phyloP scores from a whole-genome alignment of 164 flowering plant species.

The Chimonanthus salicifolius region DNA sequence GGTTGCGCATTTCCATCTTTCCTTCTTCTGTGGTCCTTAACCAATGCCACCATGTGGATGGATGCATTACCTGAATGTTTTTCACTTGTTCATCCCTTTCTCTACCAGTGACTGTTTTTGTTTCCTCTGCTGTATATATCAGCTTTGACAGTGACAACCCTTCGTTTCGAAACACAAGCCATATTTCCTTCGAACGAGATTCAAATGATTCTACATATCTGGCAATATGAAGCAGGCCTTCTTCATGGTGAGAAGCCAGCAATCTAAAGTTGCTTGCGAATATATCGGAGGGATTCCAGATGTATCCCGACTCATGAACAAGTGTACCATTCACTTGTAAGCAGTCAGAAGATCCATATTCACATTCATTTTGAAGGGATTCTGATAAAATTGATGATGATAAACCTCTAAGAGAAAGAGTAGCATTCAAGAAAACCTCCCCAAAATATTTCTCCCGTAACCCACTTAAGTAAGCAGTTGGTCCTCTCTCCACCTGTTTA shows the following conservation, averaged over 20 bases:
- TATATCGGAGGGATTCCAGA: slow-evolving; percentile 22
- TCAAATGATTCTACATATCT: slow-evolving; percentile 94
- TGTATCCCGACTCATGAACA: slow-evolving; percentile 18
- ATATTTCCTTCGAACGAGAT: slow-evolving; percentile 84
- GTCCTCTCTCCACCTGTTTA: slow-evolving; percentile 88
- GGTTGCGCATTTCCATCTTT: slow-evolving; percentile 72
- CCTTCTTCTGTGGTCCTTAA: slow-evolving; percentile 87
- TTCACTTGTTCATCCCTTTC: slow-evolving; percentile 35
- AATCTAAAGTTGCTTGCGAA: slow-evolving; percentile 9
- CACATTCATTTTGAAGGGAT: slow-evolving; percentile 13
- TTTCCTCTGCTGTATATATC: slow-evolving; percentile 66
- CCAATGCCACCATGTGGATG: slow-evolving; percentile 98
- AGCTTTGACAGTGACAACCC: slow-evolving; percentile 85
- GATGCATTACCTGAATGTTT: slow-evolving; percentile 56
- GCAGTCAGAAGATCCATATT: slow-evolving; percentile 12
- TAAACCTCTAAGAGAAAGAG: slow-evolving; percentile 37
- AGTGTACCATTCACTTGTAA: slow-evolving; percentile 11
- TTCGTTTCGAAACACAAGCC: slow-evolving; percentile 94
- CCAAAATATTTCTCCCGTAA: slow-evolving; percentile 92
- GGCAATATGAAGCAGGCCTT: slow-evolving; percentile 89
- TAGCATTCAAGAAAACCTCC: slow-evolving; percentile 86
- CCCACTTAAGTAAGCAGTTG: slow-evolving; percentile 80
- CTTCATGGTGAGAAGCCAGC: slow-evolving; percentile 38
- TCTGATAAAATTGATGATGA: slow-evolving; percentile 18
- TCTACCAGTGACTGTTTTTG: slow-evolving; percentile 22